Evolutionary conservation across 2,329 filamentous ascomycete genomes (phyloP).

Genomic region (Neonectria sp.): DNA sequence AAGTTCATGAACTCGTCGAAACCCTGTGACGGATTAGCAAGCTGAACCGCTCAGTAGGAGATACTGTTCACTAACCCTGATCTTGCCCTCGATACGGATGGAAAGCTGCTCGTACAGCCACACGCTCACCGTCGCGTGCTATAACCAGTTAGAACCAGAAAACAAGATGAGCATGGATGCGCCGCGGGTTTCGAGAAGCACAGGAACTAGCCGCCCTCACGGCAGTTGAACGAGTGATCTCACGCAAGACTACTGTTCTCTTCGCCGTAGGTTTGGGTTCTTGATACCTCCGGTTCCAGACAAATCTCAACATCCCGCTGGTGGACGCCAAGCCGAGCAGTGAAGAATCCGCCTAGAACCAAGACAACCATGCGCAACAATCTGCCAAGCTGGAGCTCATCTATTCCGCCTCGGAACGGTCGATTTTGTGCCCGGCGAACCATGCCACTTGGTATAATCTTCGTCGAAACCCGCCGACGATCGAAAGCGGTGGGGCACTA

Average conservation of each 20-base stretch:
- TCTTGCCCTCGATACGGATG: constrained; percentile 96
- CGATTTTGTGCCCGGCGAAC: constrained; percentile 3
- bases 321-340: not conserved
- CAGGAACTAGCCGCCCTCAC: not conserved
- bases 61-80: constrained; percentile 76
- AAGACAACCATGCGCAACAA: not conserved
- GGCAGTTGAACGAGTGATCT: not conserved
- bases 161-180: not conserved
- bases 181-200: constrained; percentile 14
- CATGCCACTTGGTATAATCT: constrained; percentile 20
- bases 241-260: not conserved
- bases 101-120: constrained; percentile 98
- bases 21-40: constrained; percentile 69
- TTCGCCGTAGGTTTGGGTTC: not conserved
- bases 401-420: not conserved
- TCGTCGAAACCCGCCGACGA: constrained; percentile 36
- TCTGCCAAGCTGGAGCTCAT: not conserved
- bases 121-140: constrained; percentile 88
- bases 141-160: constrained; percentile 46
- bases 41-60: not conserved
- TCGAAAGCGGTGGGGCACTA: constrained; percentile 24
- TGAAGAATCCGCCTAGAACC: not conserved
- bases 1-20: constrained; percentile 99
- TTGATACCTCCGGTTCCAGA: not conserved
- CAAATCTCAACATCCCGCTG: not conserved